Conservation (phyloP, 75 land plant genomes). For the Picea glauca region DNA sequence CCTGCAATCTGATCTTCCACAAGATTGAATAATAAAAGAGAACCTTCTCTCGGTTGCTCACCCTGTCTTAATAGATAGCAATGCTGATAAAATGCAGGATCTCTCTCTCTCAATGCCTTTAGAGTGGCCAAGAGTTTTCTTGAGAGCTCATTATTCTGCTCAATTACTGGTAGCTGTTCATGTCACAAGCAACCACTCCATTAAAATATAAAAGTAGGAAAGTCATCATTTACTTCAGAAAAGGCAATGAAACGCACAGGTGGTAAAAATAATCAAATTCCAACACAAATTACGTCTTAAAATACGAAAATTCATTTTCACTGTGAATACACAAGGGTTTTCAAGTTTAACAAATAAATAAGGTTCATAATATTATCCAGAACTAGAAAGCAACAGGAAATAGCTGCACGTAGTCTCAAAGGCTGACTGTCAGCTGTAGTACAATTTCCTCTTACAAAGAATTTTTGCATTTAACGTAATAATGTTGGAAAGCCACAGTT, state of each 20-base stretch:
- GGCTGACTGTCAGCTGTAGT: too few species aligned
- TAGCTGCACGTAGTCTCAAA: too few species aligned
- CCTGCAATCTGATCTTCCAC: constrained; percentile 88
- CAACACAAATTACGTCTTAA: neutral
- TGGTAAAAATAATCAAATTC: neutral
- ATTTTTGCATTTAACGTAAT: neutral
- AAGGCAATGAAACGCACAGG: neutral
- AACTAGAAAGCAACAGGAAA: neutral
- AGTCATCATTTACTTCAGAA: neutral
- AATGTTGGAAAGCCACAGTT: too few species aligned
- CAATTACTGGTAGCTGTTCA: constrained; percentile 44
- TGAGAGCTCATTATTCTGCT: constrained; percentile 63
- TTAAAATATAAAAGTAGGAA: neutral
- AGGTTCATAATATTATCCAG: neutral
- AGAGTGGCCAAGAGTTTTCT: constrained; percentile 47
- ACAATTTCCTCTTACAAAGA: neutral
- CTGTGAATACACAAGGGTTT: neutral
- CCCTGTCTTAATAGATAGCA: constrained; percentile 82
- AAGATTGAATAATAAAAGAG: constrained; percentile 64
- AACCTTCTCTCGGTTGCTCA: constrained; percentile 85
- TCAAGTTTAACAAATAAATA: neutral
- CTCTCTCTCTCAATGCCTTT: constrained; percentile 41
- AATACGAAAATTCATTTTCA: neutral
- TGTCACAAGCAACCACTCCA: neutral
- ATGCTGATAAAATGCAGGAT: constrained; percentile 69